Evolutionary conservation across 2,329 filamentous ascomycete genomes (phyloP).

Genomic region (Hypoxylon sp.): DNA sequence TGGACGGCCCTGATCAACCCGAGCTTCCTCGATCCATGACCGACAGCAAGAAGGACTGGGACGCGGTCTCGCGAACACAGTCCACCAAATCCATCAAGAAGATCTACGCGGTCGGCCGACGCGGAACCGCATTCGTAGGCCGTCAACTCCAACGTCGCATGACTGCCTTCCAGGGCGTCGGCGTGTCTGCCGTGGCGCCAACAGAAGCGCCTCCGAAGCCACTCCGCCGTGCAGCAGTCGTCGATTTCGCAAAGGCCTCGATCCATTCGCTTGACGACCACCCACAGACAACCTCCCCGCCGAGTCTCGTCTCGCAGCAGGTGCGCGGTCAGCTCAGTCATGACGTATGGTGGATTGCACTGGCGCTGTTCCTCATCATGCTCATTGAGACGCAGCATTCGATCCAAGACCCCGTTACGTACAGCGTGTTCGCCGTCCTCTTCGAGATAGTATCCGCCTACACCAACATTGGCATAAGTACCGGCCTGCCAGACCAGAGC

Average conservation of each 20-base stretch:
- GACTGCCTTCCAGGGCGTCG: constrained; percentile 59
- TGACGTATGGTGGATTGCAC: constrained; percentile 74
- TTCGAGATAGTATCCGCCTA: constrained; percentile 71
- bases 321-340: constrained; percentile 74
- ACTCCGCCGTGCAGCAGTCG: constrained; percentile 37
- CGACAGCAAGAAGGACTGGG: constrained; percentile 37
- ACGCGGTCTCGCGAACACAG: constrained; percentile 35
- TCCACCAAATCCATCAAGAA: constrained; percentile 42
- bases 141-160: constrained; percentile 55
- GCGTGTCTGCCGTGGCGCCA: constrained; percentile 49
- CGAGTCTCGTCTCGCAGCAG: constrained; percentile 66
- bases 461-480: constrained; percentile 71
- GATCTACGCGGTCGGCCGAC: constrained; percentile 39
- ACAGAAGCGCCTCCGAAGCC: constrained; percentile 16
- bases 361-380: constrained; percentile 70
- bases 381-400: constrained; percentile 71
- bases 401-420: constrained; percentile 62
- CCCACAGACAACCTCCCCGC: constrained; percentile 32
- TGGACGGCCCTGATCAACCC: constrained; percentile 49
- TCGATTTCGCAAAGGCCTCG: constrained; percentile 42
- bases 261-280: constrained; percentile 41
- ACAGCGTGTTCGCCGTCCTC: constrained; percentile 70
- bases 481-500: constrained; percentile 65
- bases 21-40: constrained; percentile 24
- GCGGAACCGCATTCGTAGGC: constrained; percentile 50